Base-by-base conservation (phyloP, 306 rosid species). In the barrel medic (Medicago truncatula) region DNA sequence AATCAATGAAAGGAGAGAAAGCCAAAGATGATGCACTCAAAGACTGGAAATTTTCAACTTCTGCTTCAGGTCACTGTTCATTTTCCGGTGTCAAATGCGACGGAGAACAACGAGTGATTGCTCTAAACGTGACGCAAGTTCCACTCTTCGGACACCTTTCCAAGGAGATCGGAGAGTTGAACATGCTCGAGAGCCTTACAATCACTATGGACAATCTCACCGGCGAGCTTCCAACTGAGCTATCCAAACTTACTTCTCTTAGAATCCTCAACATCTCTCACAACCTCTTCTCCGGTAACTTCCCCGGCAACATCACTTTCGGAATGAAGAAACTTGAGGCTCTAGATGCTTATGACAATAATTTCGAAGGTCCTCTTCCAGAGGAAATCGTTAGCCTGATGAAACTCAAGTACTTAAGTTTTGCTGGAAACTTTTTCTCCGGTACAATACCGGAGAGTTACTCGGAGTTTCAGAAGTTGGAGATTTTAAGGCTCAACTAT, bases 331-430 rank as follows among this genome's bases (percentile, higher is more conserved):
- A 87, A 53, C 93, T 94, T 1, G 86, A 88, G 39, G 46, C 71
- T n/a, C 76, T 94, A 6, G 97, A 95, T 34, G 81, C 54, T 1
- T 95, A 90, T 56, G 88, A 95, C 83, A 95, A 92, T 67, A 83
- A 69, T 23, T 89, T 95, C 83, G 18, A 46, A 0, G 97, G 98
- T 1, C 5, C 71, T 0, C 86, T 92, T 0, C 97, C 97, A 0
- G 56, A 80, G 21, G 91, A 90, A 71, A 12, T 92, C 1, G 83
- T 75, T 7, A 28, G 20, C 7, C 78, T 95, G 14, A 79, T 80
- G 73, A 77, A 86, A 2, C 85, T 95, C 4, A 77, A 53, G 50
- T 21, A 66, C 69, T 93, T 95, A n/a, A 59, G 31, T 7, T 96
- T 95, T 3, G 86, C 86, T 2, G 98, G 98, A 13, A 87, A 83